Conservation (phyloP, 2,329 filamentous ascomycete genomes). For the Nothopassalora personata region DNA sequence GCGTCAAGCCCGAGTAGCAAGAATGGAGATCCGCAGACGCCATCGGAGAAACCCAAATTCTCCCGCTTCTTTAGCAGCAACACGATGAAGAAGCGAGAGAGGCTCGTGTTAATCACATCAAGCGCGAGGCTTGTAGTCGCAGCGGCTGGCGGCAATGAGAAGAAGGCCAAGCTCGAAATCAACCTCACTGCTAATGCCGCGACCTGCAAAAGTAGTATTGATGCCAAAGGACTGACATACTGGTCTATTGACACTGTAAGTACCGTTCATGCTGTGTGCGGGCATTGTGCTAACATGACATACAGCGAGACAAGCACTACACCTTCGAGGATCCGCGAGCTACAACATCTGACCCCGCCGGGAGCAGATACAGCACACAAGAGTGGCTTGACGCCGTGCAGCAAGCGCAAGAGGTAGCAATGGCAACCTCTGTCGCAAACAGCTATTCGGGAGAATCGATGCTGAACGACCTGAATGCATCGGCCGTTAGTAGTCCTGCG, state of each 20-base stretch:
- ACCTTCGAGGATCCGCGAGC: constrained; percentile 91
- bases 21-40: constrained; percentile 59
- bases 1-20: constrained; percentile 69
- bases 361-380: constrained; percentile 64
- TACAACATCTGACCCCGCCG: constrained; percentile 57
- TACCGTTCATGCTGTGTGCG: constrained; percentile 26
- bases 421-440: constrained; percentile 57
- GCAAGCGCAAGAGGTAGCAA: constrained; percentile 75
- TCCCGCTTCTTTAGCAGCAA: constrained; percentile 89
- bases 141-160: constrained; percentile 88
- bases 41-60: constrained; percentile 63
- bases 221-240: constrained; percentile 78
- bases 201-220: constrained; percentile 71
- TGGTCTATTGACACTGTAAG: constrained; percentile 94
- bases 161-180: constrained; percentile 88
- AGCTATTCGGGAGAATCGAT: constrained; percentile 56
- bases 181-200: constrained; percentile 73
- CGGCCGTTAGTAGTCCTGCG: constrained; percentile 66
- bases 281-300: constrained; percentile 2
- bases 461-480: constrained; percentile 38
- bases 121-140: constrained; percentile 85
- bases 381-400: constrained; percentile 92
- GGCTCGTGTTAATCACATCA: constrained; percentile 91
- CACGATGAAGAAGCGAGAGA: constrained; percentile 85
- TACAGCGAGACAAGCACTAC: constrained; percentile 78